These are phyloP conservation scores for Acmispon strigosus DNA, from an alignment of 306 rosid genomes.

Conservation along the genomic window DNA sequence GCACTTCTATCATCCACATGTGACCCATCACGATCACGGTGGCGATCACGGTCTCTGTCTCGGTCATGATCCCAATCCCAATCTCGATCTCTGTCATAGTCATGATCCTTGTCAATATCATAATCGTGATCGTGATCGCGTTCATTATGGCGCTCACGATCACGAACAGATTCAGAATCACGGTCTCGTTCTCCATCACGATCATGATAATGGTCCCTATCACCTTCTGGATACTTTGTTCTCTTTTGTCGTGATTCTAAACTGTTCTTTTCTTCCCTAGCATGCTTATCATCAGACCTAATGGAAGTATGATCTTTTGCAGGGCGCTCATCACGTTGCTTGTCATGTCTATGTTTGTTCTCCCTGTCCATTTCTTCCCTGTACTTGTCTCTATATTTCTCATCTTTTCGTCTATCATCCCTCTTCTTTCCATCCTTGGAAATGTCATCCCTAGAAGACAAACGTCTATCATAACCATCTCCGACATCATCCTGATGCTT, in stretches of 20 bases:
- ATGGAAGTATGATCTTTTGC: constrained; percentile 53
- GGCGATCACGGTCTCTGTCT: constrained; percentile 39
- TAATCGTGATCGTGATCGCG: constrained; percentile 41
- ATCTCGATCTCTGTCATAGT: constrained; percentile 48
- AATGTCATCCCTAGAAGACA: constrained; percentile 60
- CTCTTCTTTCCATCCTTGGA: constrained; percentile 63
- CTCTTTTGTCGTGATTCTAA: constrained; percentile 65
- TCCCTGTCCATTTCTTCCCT: constrained; percentile 71
- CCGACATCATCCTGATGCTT: constrained; percentile 57
- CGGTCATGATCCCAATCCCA: constrained; percentile 50
- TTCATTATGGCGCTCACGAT: constrained; percentile 37
- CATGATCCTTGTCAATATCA: constrained; percentile 54
- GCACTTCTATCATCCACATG: constrained; percentile 54
- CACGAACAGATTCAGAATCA: constrained; percentile 37
- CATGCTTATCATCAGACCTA: constrained; percentile 71
- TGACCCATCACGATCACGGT: constrained; percentile 58
- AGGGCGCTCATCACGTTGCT: constrained; percentile 62
- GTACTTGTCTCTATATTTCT: constrained; percentile 63
- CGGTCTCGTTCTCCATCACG: constrained; percentile 30
- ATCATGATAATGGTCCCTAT: constrained; percentile 35
- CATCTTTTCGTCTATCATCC: constrained; percentile 89
- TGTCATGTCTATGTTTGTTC: constrained; percentile 66
- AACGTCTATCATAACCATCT: constrained; percentile 48
- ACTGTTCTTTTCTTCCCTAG: constrained; percentile 66
- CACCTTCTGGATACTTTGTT: constrained; percentile 61